Base-by-base conservation (phyloP, 2,329 filamentous ascomycete species). In the Aspergillus intermedius region DNA sequence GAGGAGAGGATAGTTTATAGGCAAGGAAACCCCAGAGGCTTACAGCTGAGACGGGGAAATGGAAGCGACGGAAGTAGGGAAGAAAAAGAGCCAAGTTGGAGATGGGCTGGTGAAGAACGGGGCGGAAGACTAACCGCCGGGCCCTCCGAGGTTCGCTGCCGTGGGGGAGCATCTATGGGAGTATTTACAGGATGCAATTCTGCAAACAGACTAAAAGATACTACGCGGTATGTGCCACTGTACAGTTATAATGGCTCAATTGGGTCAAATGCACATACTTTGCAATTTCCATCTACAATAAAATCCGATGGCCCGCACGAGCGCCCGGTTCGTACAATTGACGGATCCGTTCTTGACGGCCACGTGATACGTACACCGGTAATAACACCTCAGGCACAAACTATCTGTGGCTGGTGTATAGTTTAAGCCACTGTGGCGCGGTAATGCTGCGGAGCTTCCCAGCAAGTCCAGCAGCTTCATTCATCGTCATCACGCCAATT, bases 91-190 rank as follows among this genome's bases (percentile, higher is more conserved):
- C 15, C 12, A 44, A 21, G 51, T 53, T 58, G 51, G 54, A 53
- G 53, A 47, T 49, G 51, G 55, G 57, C 52, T 55, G 53, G 53
- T 48, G 48, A 45, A 46, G 42, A 51, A 49, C 50, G 53, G 53
- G 53, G 55, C 54, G 55, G 57, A 59, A 51, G 49, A 49, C 43
- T 44, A 21, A 47, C 50, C 49, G 51, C 54, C 56, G 55, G 59
- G 52, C 51, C 48, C 51, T 57, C 64, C 64, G 63, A 66, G 63
- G 64, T 61, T 62, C 59, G 61, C 56, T 30, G 25, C 25, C 25
- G 25, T 30, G 25, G 25, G 25, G 25, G 25, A 30, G 10, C 25
- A 30, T 30, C 3, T 30, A 30, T 10, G 25, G 25, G 25, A 30
- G 17, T 40, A 40, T 15, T 40, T 19, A 15, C 15, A 8, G 6